phyloP scores from a whole-genome alignment of 140 eudicot species.

The Anethum foeniculum region DNA sequence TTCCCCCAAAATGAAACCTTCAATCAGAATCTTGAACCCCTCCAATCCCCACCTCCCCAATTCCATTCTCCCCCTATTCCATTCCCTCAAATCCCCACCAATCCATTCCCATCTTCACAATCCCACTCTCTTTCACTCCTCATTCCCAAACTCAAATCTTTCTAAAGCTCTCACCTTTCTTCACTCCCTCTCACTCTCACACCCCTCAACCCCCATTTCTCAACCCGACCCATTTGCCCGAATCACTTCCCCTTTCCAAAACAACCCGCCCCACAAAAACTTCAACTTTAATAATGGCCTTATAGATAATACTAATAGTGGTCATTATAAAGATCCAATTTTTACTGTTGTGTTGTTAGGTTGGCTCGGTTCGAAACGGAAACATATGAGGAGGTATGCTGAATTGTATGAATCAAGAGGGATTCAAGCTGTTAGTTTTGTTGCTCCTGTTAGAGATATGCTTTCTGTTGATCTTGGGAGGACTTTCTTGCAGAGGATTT shows the following conservation, averaged over 20 bases:
- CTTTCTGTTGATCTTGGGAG: conserved; percentile 71
- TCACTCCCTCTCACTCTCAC: conserved; percentile 8
- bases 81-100: conserved; percentile 15
- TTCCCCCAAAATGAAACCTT: conserved; percentile 36
- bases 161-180: conserved; percentile 15
- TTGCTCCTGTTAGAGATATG: conserved; percentile 56
- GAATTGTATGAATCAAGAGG: conserved; percentile 66
- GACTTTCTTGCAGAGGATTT: conserved; percentile 39
- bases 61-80: conserved; percentile 11
- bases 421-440: conserved; percentile 49
- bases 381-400: conserved; percentile 71
- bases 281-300: conserved; percentile 24
- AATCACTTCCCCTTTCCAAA: conserved; percentile 19
- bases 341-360: conserved; percentile 74
- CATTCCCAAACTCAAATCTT: not conserved
- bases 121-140: conserved; percentile 12
- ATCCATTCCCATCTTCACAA: conserved; percentile 5
- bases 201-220: conserved; percentile 2
- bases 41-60: conserved; percentile 21
- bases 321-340: conserved; percentile 23
- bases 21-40: conserved; percentile 30
- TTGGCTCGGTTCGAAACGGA: conserved; percentile 75
- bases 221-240: conserved; percentile 27
- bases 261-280: conserved; percentile 34
- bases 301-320: not conserved